Evolutionary conservation across 2,329 filamentous ascomycete species (phyloP), one percentile per base, ranked within the genome.

Genomic region (Pseudocercospora crystallina): DNA sequence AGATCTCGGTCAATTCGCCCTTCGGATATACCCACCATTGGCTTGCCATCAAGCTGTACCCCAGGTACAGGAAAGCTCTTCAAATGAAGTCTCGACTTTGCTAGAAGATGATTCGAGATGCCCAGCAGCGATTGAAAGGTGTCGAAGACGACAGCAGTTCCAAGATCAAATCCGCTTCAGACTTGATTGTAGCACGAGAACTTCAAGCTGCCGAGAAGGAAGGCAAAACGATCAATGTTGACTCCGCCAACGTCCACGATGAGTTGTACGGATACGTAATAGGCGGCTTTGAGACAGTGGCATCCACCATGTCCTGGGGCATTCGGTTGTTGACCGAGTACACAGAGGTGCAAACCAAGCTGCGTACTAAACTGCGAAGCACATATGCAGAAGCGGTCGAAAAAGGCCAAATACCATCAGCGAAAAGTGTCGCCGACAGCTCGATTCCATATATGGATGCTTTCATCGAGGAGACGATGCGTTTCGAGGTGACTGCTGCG

Each of bases 281-380:
- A 13, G 69, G 71, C 12, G 76, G 74, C 10, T 71, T 76, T 51
- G 74, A 78, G 34, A 77, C 75, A 0, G 76, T 71, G 1, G 65
- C 69, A 11, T 73, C 69, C 5, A 72, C 73, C 0, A 55, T 76
- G 1, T 54, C 56, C 35, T 76, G 74, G 73, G 66, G 56, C 2
- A 38, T 76, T 5, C 76, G 76, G 40, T 59, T 62, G 43, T 64
- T 76, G 7, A 60, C 67, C 13, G 60, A 58, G 17, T 54, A 71
- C 39, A 69, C 59, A 10, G 47, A 53, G n/a, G 61, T 63, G 1
- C 74, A 76, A 43, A 46, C 37, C n/a, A 68, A 61, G 17, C 61
- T 76, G 0, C 70, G 73, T 1, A 31, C 43, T 2, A 26, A 26
- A 26, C 7, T 26, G 20, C 20, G 7, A 4, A 26, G 7, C 20